A percentile compares a stretch with the other conserved stretches of the same genome.
phyloP scores from a whole-genome alignment of 2,329 filamentous ascomycete species.

The Ciborinia camelliae region DNA sequence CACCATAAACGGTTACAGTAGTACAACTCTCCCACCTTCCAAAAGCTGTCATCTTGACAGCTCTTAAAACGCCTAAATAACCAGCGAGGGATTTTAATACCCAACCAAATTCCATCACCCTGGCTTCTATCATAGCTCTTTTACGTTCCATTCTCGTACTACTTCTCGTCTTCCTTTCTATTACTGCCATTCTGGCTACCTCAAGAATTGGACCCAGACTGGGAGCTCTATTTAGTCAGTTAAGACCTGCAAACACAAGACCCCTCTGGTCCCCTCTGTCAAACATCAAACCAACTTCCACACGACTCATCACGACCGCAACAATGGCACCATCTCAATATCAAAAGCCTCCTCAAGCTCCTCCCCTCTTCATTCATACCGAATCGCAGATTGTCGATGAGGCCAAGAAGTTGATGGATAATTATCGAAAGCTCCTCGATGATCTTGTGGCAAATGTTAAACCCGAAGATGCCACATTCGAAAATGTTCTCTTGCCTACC shows the following conservation, averaged over 20 bases:
- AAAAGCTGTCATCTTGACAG: not conserved
- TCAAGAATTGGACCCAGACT: conserved; percentile 49
- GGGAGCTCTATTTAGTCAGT: conserved; percentile 53
- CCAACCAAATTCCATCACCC: conserved; percentile 1
- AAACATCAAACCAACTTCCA: conserved; percentile 1
- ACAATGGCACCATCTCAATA: conserved; percentile 66
- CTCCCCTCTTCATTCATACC: conserved; percentile 73
- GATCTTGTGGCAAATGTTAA: conserved; percentile 58
- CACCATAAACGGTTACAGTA: no score
- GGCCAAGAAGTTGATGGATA: conserved; percentile 62
- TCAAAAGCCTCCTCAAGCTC: conserved; percentile 71
- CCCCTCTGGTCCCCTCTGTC: conserved; percentile 13
- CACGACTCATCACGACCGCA: conserved; percentile 43
- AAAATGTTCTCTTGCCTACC: conserved; percentile 60
- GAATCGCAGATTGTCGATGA: conserved; percentile 64
- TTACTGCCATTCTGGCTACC: conserved; percentile 63
- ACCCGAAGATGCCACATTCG: conserved; percentile 50
- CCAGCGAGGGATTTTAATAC: not conserved
- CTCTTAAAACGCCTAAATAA: not conserved
- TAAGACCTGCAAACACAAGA: conserved; percentile 40
- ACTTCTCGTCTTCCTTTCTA: conserved; percentile 54
- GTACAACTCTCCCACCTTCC: not conserved
- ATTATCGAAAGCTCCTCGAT: conserved; percentile 58
- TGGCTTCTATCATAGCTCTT: conserved; percentile 23
- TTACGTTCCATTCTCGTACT: conserved; percentile 46